phyloP scores from a whole-genome alignment of 2,329 filamentous ascomycete genomes.

The Cryphonectria radicalis region DNA sequence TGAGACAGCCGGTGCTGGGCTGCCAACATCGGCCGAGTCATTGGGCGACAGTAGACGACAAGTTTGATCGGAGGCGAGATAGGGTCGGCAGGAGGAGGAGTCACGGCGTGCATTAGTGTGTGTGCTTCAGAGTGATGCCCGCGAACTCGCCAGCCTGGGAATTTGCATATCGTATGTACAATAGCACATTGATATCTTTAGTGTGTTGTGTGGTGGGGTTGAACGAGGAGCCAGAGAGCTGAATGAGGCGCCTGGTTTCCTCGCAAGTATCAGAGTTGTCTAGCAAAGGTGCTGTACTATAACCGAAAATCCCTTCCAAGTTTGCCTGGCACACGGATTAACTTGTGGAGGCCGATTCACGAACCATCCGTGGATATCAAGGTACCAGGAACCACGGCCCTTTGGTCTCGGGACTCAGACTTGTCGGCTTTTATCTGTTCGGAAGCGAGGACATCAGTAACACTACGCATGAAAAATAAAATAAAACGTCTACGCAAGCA shows the following conservation, averaged over 20 bases:
- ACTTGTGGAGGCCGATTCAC: background rate
- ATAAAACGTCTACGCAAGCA: too few relatives aligned
- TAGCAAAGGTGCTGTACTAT: background rate
- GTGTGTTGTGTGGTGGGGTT: background rate
- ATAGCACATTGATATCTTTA: background rate
- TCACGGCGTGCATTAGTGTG: background rate
- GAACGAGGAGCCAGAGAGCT: too few relatives aligned
- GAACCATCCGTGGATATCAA: too few relatives aligned
- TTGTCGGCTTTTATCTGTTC: background rate
- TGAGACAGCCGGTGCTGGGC: background rate
- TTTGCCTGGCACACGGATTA: background rate
- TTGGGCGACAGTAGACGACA: background rate
- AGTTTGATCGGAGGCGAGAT: background rate
- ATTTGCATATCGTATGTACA: background rate
- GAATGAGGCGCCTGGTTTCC: background rate
- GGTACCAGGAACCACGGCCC: background rate
- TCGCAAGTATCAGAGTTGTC: background rate
- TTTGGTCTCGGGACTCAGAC: background rate
- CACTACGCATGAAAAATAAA: background rate
- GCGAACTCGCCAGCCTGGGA: background rate
- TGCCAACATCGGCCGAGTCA: background rate
- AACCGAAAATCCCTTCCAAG: background rate
- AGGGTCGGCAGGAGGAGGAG: background rate
- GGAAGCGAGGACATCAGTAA: background rate
- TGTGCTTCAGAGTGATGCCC: background rate